Conservation (phyloP, 305 asterid species). For the Monarda citriodora region DNA sequence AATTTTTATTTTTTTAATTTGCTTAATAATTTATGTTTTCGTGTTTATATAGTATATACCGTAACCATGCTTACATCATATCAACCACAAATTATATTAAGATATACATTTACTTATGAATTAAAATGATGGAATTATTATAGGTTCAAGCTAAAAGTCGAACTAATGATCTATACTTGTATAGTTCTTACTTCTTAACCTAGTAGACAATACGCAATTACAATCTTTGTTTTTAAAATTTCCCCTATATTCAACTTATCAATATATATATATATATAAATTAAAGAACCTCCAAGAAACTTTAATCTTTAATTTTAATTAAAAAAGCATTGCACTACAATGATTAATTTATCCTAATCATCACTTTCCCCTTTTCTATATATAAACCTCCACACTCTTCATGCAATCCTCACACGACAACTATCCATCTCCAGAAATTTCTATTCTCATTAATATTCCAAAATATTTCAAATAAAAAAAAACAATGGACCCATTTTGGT, state of each 20-base stretch:
- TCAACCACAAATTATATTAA: no score
- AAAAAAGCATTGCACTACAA: not conserved
- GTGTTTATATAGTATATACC: no score
- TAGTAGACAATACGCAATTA: not conserved
- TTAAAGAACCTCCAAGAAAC: not conserved
- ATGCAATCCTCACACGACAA: conserved; percentile 23
- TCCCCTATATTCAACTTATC: not conserved
- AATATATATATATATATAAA: not conserved
- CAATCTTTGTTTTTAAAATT: not conserved
- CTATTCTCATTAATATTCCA: conserved; percentile 10
- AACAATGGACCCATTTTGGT: conserved; percentile 37
- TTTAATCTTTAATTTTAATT: not conserved
- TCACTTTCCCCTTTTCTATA: conserved; percentile 36
- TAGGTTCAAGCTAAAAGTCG: not conserved
- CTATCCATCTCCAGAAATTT: conserved; percentile 11
- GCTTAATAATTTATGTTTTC: no score
- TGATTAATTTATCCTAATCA: conserved; percentile 27
- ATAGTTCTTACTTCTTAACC: not conserved
- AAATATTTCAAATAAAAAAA: not conserved
- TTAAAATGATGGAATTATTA: not conserved
- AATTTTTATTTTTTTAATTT: no score
- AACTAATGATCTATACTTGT: no score
- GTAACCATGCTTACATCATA: no score
- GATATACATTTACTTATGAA: no score
- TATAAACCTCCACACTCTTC: conserved; percentile 1